Base-by-base conservation (phyloP, 2,329 filamentous ascomycete genomes). In the Botrytis galanthina region DNA sequence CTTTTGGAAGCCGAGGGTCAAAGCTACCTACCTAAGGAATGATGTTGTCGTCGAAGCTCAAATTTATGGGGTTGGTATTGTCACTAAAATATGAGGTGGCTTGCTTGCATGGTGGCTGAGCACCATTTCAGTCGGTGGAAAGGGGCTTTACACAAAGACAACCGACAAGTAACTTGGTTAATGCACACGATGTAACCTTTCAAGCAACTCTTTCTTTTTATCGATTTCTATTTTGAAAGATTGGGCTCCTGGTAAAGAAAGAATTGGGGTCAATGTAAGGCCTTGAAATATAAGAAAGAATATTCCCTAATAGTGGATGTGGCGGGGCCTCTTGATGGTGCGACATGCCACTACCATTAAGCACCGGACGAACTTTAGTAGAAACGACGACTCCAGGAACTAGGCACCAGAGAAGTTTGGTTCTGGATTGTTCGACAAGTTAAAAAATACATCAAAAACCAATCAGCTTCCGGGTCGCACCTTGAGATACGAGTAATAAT, bases 361-460 rank as follows among this genome's bases (percentile, higher is more conserved):
- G 10, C n/a, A 46, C 62, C 20, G 26, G 9, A 26, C 18, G 32
- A 68, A 42, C 35, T 42, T 42, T 57, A 68, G 18, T 37, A 57
- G 48, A 32, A 68, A 68, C 48, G 5, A 57, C 3, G 48, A n/a
- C n/a, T 57, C 39, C 37, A 32, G 48, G 26, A 12, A 57, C 18
- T n/a, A 32, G 26, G 18, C n/a, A 57, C 18, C 37, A 57, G 26
- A 26, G 32, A 32, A 14, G 18, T 32, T 54, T 10, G 46, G 32
- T 39, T 68, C 48, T 57, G 18, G 48, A 54, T 68, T 68, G 35
- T 68, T 57, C 48, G n/a, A 68, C 20, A 57, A 26, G 35, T 32
- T 18, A 42, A 42, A 22, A 32, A 29, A 16, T n/a, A 32, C 29
- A 26, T 22, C 20, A 42, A 37, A 63, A 14, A 12, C 7, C 10